Base-by-base conservation (phyloP, 2,329 filamentous ascomycete species). In the Venturia effusa region DNA sequence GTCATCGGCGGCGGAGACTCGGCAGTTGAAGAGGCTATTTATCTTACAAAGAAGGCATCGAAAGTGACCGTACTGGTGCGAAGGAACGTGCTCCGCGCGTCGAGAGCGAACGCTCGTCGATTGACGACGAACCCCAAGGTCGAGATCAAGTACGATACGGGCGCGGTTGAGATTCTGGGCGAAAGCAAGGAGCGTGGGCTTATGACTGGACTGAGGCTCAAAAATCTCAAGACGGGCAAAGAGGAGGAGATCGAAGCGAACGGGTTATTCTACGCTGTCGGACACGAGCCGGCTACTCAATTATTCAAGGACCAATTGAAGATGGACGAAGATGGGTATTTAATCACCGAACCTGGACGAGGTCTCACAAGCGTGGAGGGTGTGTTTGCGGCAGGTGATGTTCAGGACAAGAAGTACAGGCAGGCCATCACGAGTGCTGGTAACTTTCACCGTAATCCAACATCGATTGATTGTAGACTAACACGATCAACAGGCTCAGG, bases 371-470 rank as follows among this genome's bases (percentile, higher is more conserved):
- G 86, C 76, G 77, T 97, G 6, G 85, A 91, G 73, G 94, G 94
- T 75, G 91, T 99, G 24, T 99, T 97, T 74, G 94, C 94, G 43
- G 94, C 93, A 11, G 94, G 94, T 68, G 94, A 99, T 74, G 95
- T 99, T 11, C 94, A 99, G 81, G 95, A 99, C 76, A 99, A 97
- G 87, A 86, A 88, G 74, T 99, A 99, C 77, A 86, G 94, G 74
- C 94, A 99, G 80, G 94, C 94, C 59, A 95, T 99, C 69, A 99
- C 94, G 68, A 97, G 92, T 79, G 94, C 94, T 70, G 93, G 91
- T 92, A 81, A 74, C 87, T 84, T 24, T 22, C 61, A 10, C 27
- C 22, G n/a, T n/a, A n/a, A n/a, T 27, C 40, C n/a, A 64, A 24
- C 61, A 51, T 61, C 40, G 37, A 11, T 19, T 43, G 30, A 60